Evolutionary conservation across 345 rosid genomes (phyloP), one percentile per base, ranked within the genome.

Genomic region (Ceriops decandra): DNA sequence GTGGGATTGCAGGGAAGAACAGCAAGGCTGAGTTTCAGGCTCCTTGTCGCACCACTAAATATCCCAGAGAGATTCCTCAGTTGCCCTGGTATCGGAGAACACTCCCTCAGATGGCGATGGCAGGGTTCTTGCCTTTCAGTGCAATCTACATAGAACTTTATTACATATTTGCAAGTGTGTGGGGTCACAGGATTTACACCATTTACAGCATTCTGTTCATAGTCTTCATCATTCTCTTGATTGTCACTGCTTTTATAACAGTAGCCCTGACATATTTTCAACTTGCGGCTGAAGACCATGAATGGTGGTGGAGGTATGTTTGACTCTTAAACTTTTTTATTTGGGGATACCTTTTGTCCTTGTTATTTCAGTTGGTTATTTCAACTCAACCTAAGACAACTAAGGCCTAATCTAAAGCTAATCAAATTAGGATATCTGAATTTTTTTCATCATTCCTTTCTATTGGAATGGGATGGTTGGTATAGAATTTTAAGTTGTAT

Each of bases 11-110:
- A 7, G 97, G 97, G 36, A 91, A 89, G 74, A 91, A 91, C 68
- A 91, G 96, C 81, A 87, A 84, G 80, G 83, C 91, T 3, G 97
- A 91, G 85, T 91, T 91, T 72, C 97, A 89, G 77, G 97, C 97
- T 62, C 97, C 97, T 26, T 80, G 85, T 72, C 91, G 93, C 35
- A 91, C 97, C 31, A 87, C 97, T 1, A 91, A 91, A 72, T 91
- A 89, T 63, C 97, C 93, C 3, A 71, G 96, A 46, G 96, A 91
- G 80, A 86, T 91, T 60, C 96, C 97, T 0, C 81, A 77, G 21
- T 79, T 89, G 74, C 97, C 96, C 26, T 91, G 96, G 97, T 89
- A 91, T 71, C 76, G 96, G 75, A 85, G 88, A 54, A 82, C 96
- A 24, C 57, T 91, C 73, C 96, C 97, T 68, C 95, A 91, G 83